Evolutionary conservation across 116 monocot species (phyloP), one percentile per base, ranked within the genome.

Genomic region (Dioscorea cayenensis): DNA sequence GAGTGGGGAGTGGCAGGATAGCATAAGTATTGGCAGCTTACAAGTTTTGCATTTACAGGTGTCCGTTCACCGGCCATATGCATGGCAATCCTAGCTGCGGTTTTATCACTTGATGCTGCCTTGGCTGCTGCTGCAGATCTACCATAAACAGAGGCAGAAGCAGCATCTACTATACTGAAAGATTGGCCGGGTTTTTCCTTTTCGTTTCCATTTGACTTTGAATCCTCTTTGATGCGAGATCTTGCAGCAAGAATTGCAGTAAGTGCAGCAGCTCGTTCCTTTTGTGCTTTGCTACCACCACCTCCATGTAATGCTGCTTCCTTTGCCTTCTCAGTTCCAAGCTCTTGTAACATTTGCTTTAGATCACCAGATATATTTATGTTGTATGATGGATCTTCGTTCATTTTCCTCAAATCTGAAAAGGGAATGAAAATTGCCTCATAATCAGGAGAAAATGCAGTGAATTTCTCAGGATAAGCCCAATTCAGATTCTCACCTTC

Each of bases 151-250:
- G 99, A 79, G 67, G 89, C 91, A 67, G 94, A 99, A 72, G 99
- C 94, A 71, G 94, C 99, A 93, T 99, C 99, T 18, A 99, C 94
- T 66, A 99, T 86, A 66, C 99, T 94, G 64, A 91, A 99, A 38
- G 83, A 60, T 71, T 84, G 80, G 66, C 74, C 19, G 25, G 74
- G 22, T 80, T 86, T 89, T 65, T 80, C 49, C 58, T 79, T 88
- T 55, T 73, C 82, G 83, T 79, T 79, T 58, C 66, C 43, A 61
- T 68, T 67, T 19, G 83, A 75, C 38, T 92, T 83, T 6, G 88
- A 67, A 71, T 92, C 84, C 27, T 86, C 86, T 72, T 82, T 85
- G 63, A 83, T 51, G 70, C 71, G 83, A 63, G 89, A 82, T 85
- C 90, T 97, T 65, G 87, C 67, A 64, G 82, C 73, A 37, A 85